Percentiles rank a stretch among this genome's conserved stretches.
Evolutionary conservation across 352 stramenopile species (phyloP).

Genomic region (Phytopythium aichiense): DNA sequence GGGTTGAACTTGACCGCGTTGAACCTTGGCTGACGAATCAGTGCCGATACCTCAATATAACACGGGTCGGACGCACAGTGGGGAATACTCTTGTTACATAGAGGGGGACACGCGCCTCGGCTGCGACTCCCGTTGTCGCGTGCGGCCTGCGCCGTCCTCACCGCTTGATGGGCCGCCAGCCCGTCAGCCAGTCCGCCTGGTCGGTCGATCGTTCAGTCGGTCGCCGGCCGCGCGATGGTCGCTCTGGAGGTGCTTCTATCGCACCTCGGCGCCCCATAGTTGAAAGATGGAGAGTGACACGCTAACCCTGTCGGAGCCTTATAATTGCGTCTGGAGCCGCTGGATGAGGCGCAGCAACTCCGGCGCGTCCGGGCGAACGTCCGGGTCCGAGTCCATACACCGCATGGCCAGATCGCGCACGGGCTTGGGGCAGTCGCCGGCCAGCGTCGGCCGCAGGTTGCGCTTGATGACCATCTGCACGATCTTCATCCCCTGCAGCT

Average conservation of each 20-base stretch:
- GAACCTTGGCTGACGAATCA: not conserved
- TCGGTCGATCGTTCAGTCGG: not conserved
- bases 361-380: conserved; percentile 58
- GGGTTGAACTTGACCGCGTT: not conserved
- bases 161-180: not conserved
- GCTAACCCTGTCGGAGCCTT: conserved; percentile 12
- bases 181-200: not conserved
- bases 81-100: conserved; percentile 4
- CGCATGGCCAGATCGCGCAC: conserved; percentile 58
- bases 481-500: conserved; percentile 82
- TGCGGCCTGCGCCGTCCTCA: not conserved
- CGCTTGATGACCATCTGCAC: conserved; percentile 78
- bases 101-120: not conserved
- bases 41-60: not conserved
- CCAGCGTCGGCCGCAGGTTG: conserved; percentile 64
- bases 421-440: conserved; percentile 35
- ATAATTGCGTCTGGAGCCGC: conserved; percentile 50
- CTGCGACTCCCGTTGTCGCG: not conserved
- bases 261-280: not conserved
- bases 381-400: conserved; percentile 67
- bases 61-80: not conserved
- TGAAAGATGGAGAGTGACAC: not conserved
- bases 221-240: not conserved
- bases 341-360: conserved; percentile 73
- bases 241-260: conserved; percentile 3